phyloP scores from a whole-genome alignment of 1,139 yeast species.

The Zygosaccharomyces pseudobailii region DNA sequence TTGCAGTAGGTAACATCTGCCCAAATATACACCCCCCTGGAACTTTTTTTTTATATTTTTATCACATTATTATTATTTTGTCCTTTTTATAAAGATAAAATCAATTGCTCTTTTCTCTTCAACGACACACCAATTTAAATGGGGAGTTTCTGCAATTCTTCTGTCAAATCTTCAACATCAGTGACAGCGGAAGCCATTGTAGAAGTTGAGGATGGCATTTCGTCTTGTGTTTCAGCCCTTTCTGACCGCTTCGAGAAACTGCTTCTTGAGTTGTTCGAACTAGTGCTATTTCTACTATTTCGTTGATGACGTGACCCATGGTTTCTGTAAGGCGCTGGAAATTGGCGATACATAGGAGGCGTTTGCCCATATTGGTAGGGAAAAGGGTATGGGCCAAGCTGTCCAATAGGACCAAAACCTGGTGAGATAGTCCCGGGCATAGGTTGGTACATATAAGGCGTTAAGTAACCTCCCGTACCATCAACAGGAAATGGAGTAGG shows the following conservation, averaged over 20 bases:
- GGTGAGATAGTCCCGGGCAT: not conserved
- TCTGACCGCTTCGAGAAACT: slow-evolving; percentile 2
- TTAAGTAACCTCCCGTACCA: slow-evolving; percentile 6
- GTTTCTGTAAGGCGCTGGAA: not conserved
- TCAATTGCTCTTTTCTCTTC: not conserved
- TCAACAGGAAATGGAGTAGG: slow-evolving; percentile 13
- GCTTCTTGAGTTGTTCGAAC: slow-evolving; percentile 4
- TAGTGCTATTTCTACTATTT: slow-evolving; percentile 1
- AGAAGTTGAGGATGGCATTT: not conserved
- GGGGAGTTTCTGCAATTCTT: slow-evolving; percentile 6
- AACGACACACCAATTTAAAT: slow-evolving; percentile 1
- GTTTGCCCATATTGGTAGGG: slow-evolving; percentile 8
- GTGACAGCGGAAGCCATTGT: slow-evolving; percentile 1
- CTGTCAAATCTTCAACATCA: not conserved
- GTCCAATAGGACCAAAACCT: slow-evolving; percentile 4
- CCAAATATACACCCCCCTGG: too few relatives aligned
- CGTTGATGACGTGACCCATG: slow-evolving; percentile 1
- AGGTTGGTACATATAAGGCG: slow-evolving; percentile 11
- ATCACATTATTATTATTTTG: slow-evolving; percentile 1
- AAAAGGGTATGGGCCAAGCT: slow-evolving; percentile 1
- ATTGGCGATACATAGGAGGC: slow-evolving; percentile 8
- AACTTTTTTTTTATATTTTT: not conserved
- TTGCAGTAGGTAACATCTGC: too few relatives aligned
- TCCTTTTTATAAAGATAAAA: slow-evolving; percentile 3
- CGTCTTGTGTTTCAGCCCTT: not conserved